A percentile compares a stretch with the other conserved stretches of the same genome.
Conservation (phyloP, 352 stramenopile species). For the Blastocystis sp. region DNA sequence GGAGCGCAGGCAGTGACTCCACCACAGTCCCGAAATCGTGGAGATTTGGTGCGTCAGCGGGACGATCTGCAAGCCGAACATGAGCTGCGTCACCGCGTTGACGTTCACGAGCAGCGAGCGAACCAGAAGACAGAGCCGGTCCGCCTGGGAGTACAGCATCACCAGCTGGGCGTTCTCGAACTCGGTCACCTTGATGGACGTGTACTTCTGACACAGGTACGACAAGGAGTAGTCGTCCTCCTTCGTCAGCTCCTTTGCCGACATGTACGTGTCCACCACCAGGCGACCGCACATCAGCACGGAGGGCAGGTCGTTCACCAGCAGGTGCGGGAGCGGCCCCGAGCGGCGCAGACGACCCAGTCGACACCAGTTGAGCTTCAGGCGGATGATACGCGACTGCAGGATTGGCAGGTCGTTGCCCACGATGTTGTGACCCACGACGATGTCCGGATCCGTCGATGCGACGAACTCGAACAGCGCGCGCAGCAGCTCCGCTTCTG, state of each 20-base stretch:
- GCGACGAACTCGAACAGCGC: conserved; percentile 87
- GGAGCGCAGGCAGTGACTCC: conserved; percentile 92
- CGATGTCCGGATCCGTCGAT: conserved; percentile 94
- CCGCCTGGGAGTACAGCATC: conserved; percentile 90
- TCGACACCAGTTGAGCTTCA: conserved; percentile 85
- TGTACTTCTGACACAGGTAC: conserved; percentile 88
- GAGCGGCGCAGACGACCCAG: conserved; percentile 80
- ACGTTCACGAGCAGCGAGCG: conserved; percentile 16
- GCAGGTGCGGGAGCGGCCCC: conserved; percentile 79
- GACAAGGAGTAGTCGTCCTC: conserved; percentile 96
- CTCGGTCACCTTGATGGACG: conserved; percentile 83
- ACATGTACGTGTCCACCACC: conserved; percentile 96
- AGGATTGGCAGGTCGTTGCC: conserved; percentile 97
- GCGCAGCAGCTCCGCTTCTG: conserved; percentile 84
- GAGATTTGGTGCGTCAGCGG: conserved; percentile 97
- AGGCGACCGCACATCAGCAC: conserved; percentile 90
- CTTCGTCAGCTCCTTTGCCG: conserved; percentile 94
- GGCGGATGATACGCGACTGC: conserved; percentile 89
- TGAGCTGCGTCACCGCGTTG: conserved; percentile 80
- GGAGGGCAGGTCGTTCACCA: conserved; percentile 77
- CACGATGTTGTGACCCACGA: conserved; percentile 97
- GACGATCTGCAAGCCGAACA: conserved; percentile 96
- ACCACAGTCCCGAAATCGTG: conserved; percentile 96
- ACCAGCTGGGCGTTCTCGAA: conserved; percentile 89
- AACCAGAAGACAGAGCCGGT: conserved; percentile 89